Conservation (phyloP, 768 basidiomycete species). For the Steccherinum ochraceum region DNA sequence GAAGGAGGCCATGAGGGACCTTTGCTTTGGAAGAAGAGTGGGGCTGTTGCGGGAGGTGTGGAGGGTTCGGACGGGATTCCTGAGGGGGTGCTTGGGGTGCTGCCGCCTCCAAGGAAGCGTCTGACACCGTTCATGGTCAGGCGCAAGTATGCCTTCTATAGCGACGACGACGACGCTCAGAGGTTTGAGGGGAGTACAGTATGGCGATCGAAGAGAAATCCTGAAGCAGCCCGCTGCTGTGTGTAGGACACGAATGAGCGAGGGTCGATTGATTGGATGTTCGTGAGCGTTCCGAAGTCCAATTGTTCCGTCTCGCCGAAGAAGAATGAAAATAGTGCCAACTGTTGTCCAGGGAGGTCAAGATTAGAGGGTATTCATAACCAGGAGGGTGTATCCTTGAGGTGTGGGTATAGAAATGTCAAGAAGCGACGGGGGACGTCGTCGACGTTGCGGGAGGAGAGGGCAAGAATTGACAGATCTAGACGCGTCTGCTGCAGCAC, state of each 20-base stretch:
- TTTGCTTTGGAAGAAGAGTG: conserved; percentile 23
- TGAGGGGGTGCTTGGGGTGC: conserved; percentile 9
- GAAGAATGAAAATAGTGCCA: no score
- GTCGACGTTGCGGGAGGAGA: no score
- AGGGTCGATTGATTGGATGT: not conserved
- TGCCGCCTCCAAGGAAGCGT: conserved; percentile 20
- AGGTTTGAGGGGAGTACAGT: no score
- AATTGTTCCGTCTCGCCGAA: not conserved
- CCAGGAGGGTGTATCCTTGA: no score
- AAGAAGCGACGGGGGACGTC: not conserved
- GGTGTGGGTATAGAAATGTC: not conserved
- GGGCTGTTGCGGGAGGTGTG: conserved; percentile 14
- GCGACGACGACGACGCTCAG: no score
- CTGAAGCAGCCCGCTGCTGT: not conserved
- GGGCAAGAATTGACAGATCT: no score
- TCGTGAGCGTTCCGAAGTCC: not conserved
- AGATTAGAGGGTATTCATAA: not conserved
- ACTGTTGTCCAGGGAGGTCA: not conserved
- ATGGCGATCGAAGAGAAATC: not conserved
- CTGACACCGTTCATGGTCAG: conserved; percentile 29
- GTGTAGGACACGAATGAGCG: not conserved
- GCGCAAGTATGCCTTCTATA: no score
- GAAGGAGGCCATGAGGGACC: conserved; percentile 41
- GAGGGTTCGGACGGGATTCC: not conserved
- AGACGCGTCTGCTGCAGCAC: no score